phyloP scores from a whole-genome alignment of 495 filamentous ascomycete genomes.

The Daldinia grandis region DNA sequence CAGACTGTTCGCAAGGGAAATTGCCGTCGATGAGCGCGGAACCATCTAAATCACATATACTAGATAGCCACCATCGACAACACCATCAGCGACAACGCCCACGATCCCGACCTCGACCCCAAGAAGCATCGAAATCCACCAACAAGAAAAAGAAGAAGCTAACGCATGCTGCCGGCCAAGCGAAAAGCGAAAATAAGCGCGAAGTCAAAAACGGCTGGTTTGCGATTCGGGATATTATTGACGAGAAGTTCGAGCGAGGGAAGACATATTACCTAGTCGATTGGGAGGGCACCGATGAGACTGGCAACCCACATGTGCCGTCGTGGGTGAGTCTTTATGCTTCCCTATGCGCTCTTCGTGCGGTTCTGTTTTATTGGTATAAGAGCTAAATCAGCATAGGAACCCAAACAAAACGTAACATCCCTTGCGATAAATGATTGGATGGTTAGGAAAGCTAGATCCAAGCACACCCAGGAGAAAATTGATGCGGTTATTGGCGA shows the following conservation, averaged over 20 bases:
- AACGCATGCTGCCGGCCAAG: constrained; percentile 4
- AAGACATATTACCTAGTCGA: constrained; percentile 50
- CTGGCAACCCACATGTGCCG: constrained; percentile 46
- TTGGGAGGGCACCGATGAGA: constrained; percentile 51
- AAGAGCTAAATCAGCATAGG: constrained; percentile 40
- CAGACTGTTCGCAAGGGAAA: constrained; percentile 31
- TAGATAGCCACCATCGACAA: constrained; percentile 1
- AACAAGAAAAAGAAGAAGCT: constrained; percentile 24
- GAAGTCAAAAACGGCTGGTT: constrained; percentile 30
- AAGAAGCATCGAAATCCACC: not conserved
- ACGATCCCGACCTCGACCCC: not conserved
- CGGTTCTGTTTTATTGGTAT: not conserved
- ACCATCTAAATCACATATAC: not conserved
- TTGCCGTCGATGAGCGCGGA: constrained; percentile 41
- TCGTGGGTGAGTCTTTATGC: constrained; percentile 51
- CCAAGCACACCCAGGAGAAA: constrained; percentile 12
- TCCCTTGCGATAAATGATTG: constrained; percentile 46
- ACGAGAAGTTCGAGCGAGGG: constrained; percentile 47
- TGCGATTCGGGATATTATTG: constrained; percentile 48
- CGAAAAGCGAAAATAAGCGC: not conserved
- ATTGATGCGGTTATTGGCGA: constrained; percentile 13
- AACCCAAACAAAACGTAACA: constrained; percentile 49
- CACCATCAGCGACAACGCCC: constrained; percentile 5
- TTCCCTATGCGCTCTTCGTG: not conserved
- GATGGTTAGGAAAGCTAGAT: constrained; percentile 33